Base-by-base conservation (phyloP, 345 rosid species). In the Mallotus nudiflorus region DNA sequence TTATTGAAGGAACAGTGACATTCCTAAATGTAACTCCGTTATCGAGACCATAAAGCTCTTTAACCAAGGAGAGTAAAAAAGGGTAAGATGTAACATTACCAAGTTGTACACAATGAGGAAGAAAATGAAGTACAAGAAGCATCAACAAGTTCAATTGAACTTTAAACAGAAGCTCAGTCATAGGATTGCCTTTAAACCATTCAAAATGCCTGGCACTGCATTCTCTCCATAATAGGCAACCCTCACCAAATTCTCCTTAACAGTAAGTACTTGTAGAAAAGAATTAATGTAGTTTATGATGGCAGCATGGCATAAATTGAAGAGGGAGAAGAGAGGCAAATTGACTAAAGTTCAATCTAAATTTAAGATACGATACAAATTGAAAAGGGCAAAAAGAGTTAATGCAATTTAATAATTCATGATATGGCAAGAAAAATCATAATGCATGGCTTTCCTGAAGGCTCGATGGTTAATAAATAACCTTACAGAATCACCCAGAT, bases 201-300 rank as follows among this genome's bases (percentile, higher is more conserved):
- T 95, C 97, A 79, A 90, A 91, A 77, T 80, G 84, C 66, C 91
- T 83, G 62, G 84, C 78, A 75, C 49, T 82, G 75, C 97, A 95
- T 78, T 91, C 99, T 66, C 96, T 97, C 99, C 99, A 95, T 73
- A 95, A 80, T 63, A 95, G 73, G 70, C 97, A 97, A 33, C 99
- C 99, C 78, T 83, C 88, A 48, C 99, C 99, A 72, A 82, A 95
- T 80, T 92, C 99, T 78, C 97, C 97, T 97, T 97, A 95, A 20
- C 91, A 86, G 57, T 84, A 86, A 16, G 97, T 95, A 69, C 97
- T 97, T 95, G 76, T 68, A 76, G 29, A 24, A 40, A 69, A 78
- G 42, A 31, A 48, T 18, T 2, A 39, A 65, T 27, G 31, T 35
- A 55, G 9, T 55, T 19, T 27, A 25, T 3, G 2, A 27, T 28